Conservation (phyloP, 2,329 filamentous ascomycete species). For the Ambrosiella cleistominuta region DNA sequence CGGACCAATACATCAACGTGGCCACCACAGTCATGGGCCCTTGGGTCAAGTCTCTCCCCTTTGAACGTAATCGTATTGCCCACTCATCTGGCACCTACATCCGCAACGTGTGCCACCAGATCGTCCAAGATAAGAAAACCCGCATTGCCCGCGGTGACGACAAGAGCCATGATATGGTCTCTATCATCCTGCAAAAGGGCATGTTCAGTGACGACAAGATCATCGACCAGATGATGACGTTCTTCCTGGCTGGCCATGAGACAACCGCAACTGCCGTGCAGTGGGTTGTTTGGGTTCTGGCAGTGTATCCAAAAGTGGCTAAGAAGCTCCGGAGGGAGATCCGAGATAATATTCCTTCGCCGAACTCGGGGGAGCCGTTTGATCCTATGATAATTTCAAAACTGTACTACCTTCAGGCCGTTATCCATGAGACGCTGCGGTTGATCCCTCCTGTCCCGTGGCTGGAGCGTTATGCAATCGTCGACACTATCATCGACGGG, state of each 20-base stretch:
- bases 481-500: conserved; percentile 48
- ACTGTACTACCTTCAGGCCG: conserved; percentile 63
- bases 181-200: conserved; percentile 59
- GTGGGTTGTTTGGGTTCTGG: conserved; percentile 1
- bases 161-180: conserved; percentile 51
- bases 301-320: conserved; percentile 43
- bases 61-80: conserved; percentile 53
- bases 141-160: conserved; percentile 25
- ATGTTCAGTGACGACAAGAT: conserved; percentile 62
- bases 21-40: conserved; percentile 44
- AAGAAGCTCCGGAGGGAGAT: conserved; percentile 50
- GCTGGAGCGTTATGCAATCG: conserved; percentile 47
- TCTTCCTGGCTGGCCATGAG: not conserved
- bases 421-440: conserved; percentile 62
- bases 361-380: not conserved
- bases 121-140: conserved; percentile 54
- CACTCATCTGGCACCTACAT: conserved; percentile 23
- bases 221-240: conserved; percentile 64
- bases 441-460: conserved; percentile 54
- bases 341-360: conserved; percentile 36
- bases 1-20: conserved; percentile 38
- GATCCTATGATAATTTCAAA: conserved; percentile 39
- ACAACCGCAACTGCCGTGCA: not conserved
- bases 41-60: conserved; percentile 44
- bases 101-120: conserved; percentile 13